These are phyloP conservation scores for Microdochium paspali DNA, from an alignment of 2,329 filamentous ascomycete species.

Conservation along the genomic window DNA sequence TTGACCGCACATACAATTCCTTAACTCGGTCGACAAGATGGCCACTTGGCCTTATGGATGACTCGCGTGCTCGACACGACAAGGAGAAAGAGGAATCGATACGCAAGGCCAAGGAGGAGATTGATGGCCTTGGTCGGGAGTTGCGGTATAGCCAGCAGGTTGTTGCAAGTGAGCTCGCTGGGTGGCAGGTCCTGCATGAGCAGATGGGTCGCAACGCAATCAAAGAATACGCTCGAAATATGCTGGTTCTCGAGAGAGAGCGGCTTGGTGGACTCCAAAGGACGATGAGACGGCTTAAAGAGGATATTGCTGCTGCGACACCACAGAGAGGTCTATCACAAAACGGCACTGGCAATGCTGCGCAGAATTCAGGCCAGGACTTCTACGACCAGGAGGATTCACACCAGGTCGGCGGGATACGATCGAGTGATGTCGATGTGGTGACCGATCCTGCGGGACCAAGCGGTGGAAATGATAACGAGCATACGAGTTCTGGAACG, in stretches of 20 bases:
- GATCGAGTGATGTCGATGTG: too few relatives aligned
- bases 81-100: slow-evolving; percentile 80
- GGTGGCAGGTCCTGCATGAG: slow-evolving; percentile 87
- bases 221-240: slow-evolving; percentile 64
- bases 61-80: slow-evolving; percentile 72
- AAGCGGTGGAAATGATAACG: too few relatives aligned
- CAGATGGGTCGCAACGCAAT: slow-evolving; percentile 67
- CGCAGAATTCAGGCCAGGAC: neutral
- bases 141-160: slow-evolving; percentile 88
- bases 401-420: too few relatives aligned
- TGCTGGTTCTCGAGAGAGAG: slow-evolving; percentile 72
- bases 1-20: slow-evolving; percentile 69
- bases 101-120: slow-evolving; percentile 58
- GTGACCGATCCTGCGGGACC: too few relatives aligned
- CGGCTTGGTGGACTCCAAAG: slow-evolving; percentile 72
- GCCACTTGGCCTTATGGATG: slow-evolving; percentile 76
- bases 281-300: slow-evolving; percentile 46
- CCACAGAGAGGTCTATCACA: neutral
- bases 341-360: neutral
- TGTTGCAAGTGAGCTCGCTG: slow-evolving; percentile 82
- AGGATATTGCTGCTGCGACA: neutral
- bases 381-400: neutral
- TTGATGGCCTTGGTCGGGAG: slow-evolving; percentile 68
- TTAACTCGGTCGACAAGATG: slow-evolving; percentile 67
- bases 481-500: too few relatives aligned